Base-by-base conservation (phyloP, 306 rosid genomes). In the Dalbergia oliveri region DNA sequence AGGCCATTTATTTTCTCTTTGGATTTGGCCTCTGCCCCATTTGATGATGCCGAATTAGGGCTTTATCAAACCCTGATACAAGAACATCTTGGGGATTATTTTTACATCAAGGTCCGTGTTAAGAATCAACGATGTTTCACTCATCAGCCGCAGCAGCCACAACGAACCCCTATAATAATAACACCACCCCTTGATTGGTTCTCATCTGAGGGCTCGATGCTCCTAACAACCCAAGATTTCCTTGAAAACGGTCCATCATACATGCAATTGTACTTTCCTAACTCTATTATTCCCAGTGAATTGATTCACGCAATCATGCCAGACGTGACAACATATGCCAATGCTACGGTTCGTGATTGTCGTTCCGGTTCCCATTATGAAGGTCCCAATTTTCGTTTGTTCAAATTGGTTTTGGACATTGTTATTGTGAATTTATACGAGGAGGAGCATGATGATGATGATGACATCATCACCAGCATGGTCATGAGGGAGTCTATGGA, bases 321-420 rank as follows among this genome's bases (percentile, higher is more conserved):
- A 5, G 0, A 5, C 0, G 6, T 73, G 35, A 54, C 11, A 33
- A 9, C 53, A 16, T 16, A 21, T 5, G 75, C 58, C 4, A 10
- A 16, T 11, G 8, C 0, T 4, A 2, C 23, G 10, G 10, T 49
- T 11, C 76, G 54, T 11, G 49, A 14, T 49, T 6, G 19, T 19
- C 15, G 12, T 10, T 3, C 14, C 0, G 11, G 6, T 19, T 19
- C 14, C 14, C 37, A 12, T 13, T 33, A 43, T 2, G 33, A 16
- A 44, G 18, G 21, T 19, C 33, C 43, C 4, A 11, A 0, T 15
- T 34, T 21, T 15, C 43, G 76, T 14, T 7, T 73, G 31, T 44
- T 56, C 8, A 23, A 60, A 5, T 44, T 81, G 34, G 41, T 9
- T 73, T 45, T 81, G 69, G 63, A 81, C 13, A 11, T 73, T 73